Evolutionary conservation across 805 yeast species (phyloP).

Genomic region (Brettanomyces custersianus): DNA sequence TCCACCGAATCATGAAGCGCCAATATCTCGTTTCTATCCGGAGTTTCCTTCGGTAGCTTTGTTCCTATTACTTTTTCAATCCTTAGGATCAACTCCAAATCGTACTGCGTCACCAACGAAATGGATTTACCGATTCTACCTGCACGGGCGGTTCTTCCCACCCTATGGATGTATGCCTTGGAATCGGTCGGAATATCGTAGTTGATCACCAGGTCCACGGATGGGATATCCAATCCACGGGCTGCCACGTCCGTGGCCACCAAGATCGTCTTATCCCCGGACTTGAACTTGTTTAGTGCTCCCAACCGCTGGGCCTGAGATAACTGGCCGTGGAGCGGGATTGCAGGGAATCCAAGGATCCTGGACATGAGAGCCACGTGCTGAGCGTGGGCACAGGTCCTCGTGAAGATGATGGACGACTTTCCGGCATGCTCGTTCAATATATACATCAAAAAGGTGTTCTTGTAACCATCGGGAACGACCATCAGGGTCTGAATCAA

Average conservation of each 20-base stretch:
- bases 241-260: conserved; percentile 91
- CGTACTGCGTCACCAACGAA: conserved; percentile 89
- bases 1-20: conserved; percentile 82
- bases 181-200: conserved; percentile 94
- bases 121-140: conserved; percentile 84
- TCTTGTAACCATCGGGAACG: conserved; percentile 86
- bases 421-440: conserved; percentile 80
- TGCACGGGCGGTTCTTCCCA: conserved; percentile 97
- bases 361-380: conserved; percentile 77
- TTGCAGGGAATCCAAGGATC: conserved; percentile 76
- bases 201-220: conserved; percentile 82
- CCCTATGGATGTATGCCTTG: conserved; percentile 92
- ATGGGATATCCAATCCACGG: conserved; percentile 94
- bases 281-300: conserved; percentile 68
- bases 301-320: conserved; percentile 80
- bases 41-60: conserved; percentile 76
- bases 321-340: conserved; percentile 90
- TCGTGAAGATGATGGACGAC: conserved; percentile 78
- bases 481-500: conserved; percentile 81
- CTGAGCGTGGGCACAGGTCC: conserved; percentile 94
- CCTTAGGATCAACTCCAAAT: conserved; percentile 76
- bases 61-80: conserved; percentile 81
- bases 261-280: conserved; percentile 58
- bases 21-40: conserved; percentile 67
- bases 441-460: conserved; percentile 75